Evolutionary conservation across 1,284 basidiomycete species (phyloP).

Genomic region (Cystobasidium slooffiae): DNA sequence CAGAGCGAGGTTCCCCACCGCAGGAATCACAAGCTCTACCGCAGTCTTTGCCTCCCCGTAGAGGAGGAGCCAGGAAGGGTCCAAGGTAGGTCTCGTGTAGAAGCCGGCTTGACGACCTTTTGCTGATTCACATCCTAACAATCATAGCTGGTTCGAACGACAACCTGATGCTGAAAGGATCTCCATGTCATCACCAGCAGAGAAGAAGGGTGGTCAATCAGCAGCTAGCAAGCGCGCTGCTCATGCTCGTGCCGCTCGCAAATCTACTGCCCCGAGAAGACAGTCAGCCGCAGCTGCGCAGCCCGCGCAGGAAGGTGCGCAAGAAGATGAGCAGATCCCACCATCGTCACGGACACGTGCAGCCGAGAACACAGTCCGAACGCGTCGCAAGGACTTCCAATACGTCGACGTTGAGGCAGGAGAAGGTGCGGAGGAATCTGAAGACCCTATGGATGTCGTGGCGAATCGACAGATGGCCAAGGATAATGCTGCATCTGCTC

Average conservation of each 20-base stretch:
- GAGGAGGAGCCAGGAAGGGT: conserved; percentile 8
- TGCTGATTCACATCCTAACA: background rate
- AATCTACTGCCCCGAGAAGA: background rate
- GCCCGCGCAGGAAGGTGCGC: background rate
- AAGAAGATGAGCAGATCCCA: background rate
- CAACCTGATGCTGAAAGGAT: conserved; percentile 29
- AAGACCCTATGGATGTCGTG: background rate
- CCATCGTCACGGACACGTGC: too few species aligned
- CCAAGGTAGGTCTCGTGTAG: background rate
- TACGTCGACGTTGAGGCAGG: background rate
- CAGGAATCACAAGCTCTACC: too few species aligned
- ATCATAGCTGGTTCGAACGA: conserved; percentile 24
- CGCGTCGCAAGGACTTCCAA: conserved; percentile 8
- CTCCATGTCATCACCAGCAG: conserved; percentile 29
- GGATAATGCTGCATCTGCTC: conserved; percentile 1
- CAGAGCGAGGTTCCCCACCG: too few species aligned
- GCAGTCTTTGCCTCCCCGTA: background rate
- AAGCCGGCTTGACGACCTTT: background rate
- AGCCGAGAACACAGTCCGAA: background rate
- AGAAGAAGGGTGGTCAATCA: background rate
- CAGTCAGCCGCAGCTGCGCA: background rate
- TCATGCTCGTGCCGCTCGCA: conserved; percentile 3
- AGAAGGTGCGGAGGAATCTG: background rate
- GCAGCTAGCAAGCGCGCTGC: background rate
- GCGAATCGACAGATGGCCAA: conserved; percentile 3